Conservation (phyloP, 2,329 filamentous ascomycete genomes). For the Fusarium oligoseptatum region DNA sequence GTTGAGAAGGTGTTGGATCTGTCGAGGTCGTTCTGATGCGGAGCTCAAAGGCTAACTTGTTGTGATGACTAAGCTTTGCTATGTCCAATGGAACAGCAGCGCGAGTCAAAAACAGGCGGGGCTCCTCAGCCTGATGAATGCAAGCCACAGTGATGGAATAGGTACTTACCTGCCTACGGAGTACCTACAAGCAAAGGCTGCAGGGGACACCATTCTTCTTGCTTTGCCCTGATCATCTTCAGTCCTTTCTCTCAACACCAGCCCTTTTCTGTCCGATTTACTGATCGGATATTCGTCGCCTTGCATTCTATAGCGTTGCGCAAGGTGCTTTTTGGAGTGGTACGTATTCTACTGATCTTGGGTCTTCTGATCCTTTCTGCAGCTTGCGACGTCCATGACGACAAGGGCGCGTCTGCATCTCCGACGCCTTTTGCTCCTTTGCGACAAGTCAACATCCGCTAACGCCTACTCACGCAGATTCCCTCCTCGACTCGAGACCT, state of each 20-base stretch:
- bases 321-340: slow-evolving; percentile 10
- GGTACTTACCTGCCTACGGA: background rate
- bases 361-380: slow-evolving; percentile 13
- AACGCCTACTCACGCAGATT: slow-evolving; percentile 17
- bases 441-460: slow-evolving; percentile 18
- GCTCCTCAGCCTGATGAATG: slow-evolving; percentile 6
- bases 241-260: background rate
- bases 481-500: background rate
- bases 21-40: slow-evolving; percentile 38
- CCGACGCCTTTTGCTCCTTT: slow-evolving; percentile 1
- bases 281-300: background rate
- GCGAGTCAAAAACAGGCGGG: slow-evolving; percentile 15
- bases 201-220: slow-evolving; percentile 5
- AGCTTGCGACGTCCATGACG: slow-evolving; percentile 19
- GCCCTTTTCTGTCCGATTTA: background rate
- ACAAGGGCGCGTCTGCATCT: slow-evolving; percentile 25
- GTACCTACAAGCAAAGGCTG: background rate
- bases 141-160: background rate
- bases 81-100: slow-evolving; percentile 33
- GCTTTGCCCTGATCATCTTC: slow-evolving; percentile 1
- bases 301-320: background rate
- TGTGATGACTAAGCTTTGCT: slow-evolving; percentile 34
- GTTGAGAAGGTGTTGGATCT: slow-evolving; percentile 31
- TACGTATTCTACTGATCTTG: slow-evolving; percentile 9
- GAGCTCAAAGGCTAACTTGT: slow-evolving; percentile 27